Evolutionary conservation across 1,284 basidiomycete genomes (phyloP), one percentile per base, ranked within the genome.

Genomic region (Flammula alnicola): DNA sequence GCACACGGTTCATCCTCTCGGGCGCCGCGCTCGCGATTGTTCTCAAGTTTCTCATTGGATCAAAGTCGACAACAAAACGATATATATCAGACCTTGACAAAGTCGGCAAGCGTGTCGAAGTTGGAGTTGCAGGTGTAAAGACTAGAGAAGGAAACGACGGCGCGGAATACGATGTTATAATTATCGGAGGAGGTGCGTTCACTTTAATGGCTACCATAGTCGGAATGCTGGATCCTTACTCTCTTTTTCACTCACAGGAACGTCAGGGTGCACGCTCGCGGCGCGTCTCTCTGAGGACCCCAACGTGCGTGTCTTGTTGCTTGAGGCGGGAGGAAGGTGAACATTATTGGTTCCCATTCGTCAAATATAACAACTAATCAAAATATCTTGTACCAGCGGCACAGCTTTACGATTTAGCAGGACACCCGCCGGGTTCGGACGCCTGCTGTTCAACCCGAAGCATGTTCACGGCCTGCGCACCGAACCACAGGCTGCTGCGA

Each of bases 321-420:
- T 88, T 19, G 86, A 88, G 63, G 80, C 83, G 2, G 85, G 85
- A 1, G 72, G 71, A 56, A 88, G 84, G 86, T 84, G 23, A 16
- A 26, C n/a, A 16, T 8, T 9, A 14, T 6, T 17, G 4, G 5
- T 5, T 4, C 4, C 19, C 11, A 19, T 36, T 22, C 26, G 11
- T 39, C 22, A 14, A 17, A 17, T 23, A 10, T 11, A 43, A 12
- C 46, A 20, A 22, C 5, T 19, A 19, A 16, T 25, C 19, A 46
- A 5, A 26, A 30, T 45, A 16, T 32, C 20, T 33, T 40, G 11
- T 11, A 32, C 20, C 36, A 49, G 76, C 55, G 75, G 75, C 2
- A 67, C 60, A 33, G 68, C 65, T 4, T 57, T 79, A 3, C 20
- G 62, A 2, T 60, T 70, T 23, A 72, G 69, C 44, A 74, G 72